A percentile compares a stretch with the other conserved stretches of the same genome.
phyloP scores from a whole-genome alignment of 2,329 filamentous ascomycete genomes.

The Ciborinia camelliae region DNA sequence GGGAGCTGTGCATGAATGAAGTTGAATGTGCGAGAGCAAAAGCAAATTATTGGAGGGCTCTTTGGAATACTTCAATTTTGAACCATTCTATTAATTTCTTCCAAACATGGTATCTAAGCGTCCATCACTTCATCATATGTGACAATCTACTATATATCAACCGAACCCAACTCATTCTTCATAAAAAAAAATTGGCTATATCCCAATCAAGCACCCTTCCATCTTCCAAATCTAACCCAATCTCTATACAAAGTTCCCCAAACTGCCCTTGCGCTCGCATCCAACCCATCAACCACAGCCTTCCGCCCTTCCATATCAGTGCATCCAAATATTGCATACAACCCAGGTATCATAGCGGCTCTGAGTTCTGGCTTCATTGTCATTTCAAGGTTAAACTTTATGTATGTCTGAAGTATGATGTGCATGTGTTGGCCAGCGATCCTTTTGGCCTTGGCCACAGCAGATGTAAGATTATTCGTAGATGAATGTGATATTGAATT shows the following conservation, averaged over 20 bases:
- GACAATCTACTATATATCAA: neutral
- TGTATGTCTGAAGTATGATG: conserved; percentile 55
- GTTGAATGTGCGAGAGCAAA: neutral
- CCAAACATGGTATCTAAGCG: neutral
- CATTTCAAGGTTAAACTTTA: conserved; percentile 58
- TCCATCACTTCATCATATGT: neutral
- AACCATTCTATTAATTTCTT: neutral
- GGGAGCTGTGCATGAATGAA: neutral
- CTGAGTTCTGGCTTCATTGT: conserved; percentile 49
- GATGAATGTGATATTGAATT: conserved; percentile 49
- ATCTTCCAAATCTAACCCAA: conserved; percentile 41
- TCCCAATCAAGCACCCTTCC: conserved; percentile 4
- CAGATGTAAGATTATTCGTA: conserved; percentile 52
- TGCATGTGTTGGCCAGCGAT: conserved; percentile 62
- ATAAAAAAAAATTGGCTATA: neutral
- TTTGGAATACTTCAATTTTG: neutral
- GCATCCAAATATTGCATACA: conserved; percentile 52
- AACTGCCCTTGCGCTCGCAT: conserved; percentile 56
- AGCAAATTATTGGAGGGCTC: neutral
- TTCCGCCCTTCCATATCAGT: conserved; percentile 53
- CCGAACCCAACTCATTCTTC: neutral
- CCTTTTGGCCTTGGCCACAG: conserved; percentile 58
- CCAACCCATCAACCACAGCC: conserved; percentile 58
- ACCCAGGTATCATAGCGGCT: conserved; percentile 54
- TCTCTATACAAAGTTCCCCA: conserved; percentile 56